Percentiles rank a stretch among this genome's conserved stretches.
Evolutionary conservation across 2,329 filamentous ascomycete species (phyloP).

Genomic region (Sporothrix mexicana): DNA sequence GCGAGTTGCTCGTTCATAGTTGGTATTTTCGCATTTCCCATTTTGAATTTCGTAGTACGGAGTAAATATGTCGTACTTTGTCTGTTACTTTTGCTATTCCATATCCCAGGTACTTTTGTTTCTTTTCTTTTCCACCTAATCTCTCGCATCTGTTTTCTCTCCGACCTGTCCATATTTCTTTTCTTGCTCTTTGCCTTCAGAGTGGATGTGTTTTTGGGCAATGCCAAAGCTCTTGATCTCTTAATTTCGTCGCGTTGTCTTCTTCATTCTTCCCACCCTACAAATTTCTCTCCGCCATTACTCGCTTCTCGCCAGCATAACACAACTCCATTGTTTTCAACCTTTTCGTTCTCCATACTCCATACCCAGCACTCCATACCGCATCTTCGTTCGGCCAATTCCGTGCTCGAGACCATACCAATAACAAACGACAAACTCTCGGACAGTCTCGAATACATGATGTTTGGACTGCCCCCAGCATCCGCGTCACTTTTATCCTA

Average conservation of each 20-base stretch:
- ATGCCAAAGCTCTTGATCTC: background rate
- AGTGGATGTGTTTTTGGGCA: background rate
- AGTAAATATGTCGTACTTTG: slow-evolving; percentile 1
- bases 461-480: slow-evolving; percentile 12
- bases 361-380: background rate
- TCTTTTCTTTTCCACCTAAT: background rate
- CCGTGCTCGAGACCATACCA: background rate
- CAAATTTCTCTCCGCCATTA: background rate
- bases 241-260: slow-evolving; percentile 24
- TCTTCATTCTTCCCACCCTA: background rate
- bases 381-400: slow-evolving; percentile 15
- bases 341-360: background rate
- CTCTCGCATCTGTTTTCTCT: background rate
- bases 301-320: background rate
- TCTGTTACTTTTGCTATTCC: background rate
- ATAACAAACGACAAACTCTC: background rate
- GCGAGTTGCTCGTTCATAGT: no score
- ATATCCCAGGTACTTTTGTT: slow-evolving; percentile 1
- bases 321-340: background rate
- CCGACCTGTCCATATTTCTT: slow-evolving; percentile 9
- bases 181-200: background rate
- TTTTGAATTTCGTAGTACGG: background rate
- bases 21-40: no score
- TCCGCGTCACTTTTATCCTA: slow-evolving; percentile 13
- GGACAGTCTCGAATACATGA: background rate